A percentile compares a stretch with the other conserved stretches of the same genome.
Conservation (phyloP, 2,329 filamentous ascomycete genomes). For the Cladophialophora immunda region DNA sequence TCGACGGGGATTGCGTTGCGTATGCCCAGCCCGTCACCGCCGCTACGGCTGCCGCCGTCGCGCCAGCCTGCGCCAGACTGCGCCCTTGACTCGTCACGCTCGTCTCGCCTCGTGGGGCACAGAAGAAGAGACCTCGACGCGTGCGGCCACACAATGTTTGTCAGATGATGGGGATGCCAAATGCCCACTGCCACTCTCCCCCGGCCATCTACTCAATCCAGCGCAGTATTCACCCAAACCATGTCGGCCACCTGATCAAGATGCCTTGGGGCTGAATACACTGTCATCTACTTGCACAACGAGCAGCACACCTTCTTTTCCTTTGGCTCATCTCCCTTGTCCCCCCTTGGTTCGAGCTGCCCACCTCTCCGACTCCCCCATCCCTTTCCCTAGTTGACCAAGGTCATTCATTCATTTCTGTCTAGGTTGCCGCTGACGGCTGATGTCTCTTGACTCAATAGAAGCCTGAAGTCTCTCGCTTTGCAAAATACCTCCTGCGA, state of each 20-base stretch:
- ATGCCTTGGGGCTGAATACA: neutral
- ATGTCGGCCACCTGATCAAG: slow-evolving; percentile 23
- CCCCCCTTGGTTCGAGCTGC: neutral
- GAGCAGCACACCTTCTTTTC: slow-evolving; percentile 2
- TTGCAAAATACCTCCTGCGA: neutral
- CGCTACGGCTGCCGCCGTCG: neutral
- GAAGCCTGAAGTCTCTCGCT: too few species aligned
- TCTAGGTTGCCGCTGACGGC: slow-evolving; percentile 7
- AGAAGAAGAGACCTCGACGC: slow-evolving; percentile 1
- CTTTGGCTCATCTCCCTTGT: neutral
- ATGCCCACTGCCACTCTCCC: slow-evolving; percentile 1
- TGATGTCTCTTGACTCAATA: slow-evolving; percentile 1
- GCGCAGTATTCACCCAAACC: neutral
- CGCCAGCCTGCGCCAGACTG: neutral
- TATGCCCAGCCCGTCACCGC: neutral
- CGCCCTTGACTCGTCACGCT: neutral
- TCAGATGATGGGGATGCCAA: slow-evolving; percentile 19
- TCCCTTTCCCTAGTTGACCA: neutral
- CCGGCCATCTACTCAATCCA: neutral
- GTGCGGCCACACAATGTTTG: slow-evolving; percentile 10
- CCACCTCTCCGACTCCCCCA: neutral
- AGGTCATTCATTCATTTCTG: neutral
- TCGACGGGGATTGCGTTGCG: neutral
- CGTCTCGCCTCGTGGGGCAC: neutral
- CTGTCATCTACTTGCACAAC: neutral